These are phyloP conservation scores for Eimeria necatrix DNA, from an alignment of 169 alveolate genomes.

Conservation along the genomic window DNA sequence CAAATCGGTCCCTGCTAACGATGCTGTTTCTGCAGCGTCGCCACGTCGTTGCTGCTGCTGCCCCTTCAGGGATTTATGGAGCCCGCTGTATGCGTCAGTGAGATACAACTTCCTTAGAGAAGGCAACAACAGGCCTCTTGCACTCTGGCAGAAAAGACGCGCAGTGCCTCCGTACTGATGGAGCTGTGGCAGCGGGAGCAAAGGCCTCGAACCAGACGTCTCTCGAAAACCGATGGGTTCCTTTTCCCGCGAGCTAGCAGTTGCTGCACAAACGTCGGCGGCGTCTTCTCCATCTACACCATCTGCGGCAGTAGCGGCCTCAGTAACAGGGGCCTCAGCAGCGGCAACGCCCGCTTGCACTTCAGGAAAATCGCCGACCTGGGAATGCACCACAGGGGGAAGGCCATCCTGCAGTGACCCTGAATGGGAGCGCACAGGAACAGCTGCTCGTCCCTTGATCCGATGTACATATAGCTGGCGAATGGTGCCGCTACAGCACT, in stretches of 20 bases:
- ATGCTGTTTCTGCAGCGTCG: not conserved
- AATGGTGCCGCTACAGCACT: constrained; percentile 17
- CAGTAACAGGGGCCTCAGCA: not conserved
- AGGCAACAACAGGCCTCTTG: not conserved
- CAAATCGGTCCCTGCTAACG: too few relatives aligned
- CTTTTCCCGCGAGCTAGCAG: constrained; percentile 5
- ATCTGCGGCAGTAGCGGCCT: not conserved
- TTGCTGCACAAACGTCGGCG: not conserved
- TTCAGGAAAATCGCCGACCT: not conserved
- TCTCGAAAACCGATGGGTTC: not conserved
- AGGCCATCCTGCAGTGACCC: not conserved
- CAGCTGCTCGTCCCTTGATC: not conserved
- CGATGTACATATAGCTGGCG: constrained; percentile 8
- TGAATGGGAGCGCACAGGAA: not conserved
- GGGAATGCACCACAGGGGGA: too few relatives aligned
- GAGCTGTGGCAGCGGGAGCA: not conserved
- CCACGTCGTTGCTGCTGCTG: not conserved
- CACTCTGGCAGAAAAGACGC: not conserved
- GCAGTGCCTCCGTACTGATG: constrained; percentile 10
- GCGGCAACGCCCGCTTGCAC: not conserved
- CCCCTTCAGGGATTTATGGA: not conserved
- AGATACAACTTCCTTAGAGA: not conserved
- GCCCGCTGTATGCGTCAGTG: not conserved
- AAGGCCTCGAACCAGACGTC: not conserved
- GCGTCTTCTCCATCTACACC: not conserved